A percentile compares a stretch with the other conserved stretches of the same genome.
Evolutionary conservation across 1,284 basidiomycete species (phyloP).

Genomic region (Malassezia slooffiae): DNA sequence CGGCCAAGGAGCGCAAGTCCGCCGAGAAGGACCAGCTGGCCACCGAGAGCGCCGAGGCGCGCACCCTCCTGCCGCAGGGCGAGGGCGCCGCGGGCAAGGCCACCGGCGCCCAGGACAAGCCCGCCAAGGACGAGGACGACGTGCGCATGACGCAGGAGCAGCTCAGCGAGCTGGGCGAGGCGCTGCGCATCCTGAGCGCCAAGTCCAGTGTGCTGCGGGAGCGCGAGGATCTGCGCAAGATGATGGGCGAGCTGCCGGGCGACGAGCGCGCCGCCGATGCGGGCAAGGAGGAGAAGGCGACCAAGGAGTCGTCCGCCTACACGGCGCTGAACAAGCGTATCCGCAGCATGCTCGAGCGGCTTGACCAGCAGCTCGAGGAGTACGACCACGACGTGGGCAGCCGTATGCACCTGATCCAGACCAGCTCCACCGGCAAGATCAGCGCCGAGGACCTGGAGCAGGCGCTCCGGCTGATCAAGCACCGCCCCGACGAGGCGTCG

Average conservation of each 20-base stretch:
- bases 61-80: constrained; percentile 26
- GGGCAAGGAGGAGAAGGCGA: constrained; percentile 6
- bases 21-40: constrained; percentile 35
- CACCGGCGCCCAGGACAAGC: constrained; percentile 9
- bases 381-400: constrained; percentile 72
- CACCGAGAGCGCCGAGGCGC: constrained; percentile 33
- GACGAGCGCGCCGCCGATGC: not conserved
- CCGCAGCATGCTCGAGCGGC: constrained; percentile 86
- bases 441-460: constrained; percentile 78
- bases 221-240: constrained; percentile 71
- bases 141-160: constrained; percentile 96
- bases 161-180: constrained; percentile 82
- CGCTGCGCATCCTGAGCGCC: constrained; percentile 77
- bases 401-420: constrained; percentile 85
- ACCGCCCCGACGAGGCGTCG: constrained; percentile 77
- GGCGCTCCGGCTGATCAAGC: constrained; percentile 84
- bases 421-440: constrained; percentile 82
- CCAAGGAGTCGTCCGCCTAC: constrained; percentile 29
- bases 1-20: constrained; percentile 66
- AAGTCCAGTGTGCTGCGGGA: constrained; percentile 96
- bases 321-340: constrained; percentile 84
- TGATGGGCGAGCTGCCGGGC: constrained; percentile 57
- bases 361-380: constrained; percentile 81
- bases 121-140: constrained; percentile 52
- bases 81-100: not conserved